Evolutionary conservation across 805 yeast species (phyloP), one percentile per base, ranked within the genome.

Genomic region (Brettanomyces naardenensis): DNA sequence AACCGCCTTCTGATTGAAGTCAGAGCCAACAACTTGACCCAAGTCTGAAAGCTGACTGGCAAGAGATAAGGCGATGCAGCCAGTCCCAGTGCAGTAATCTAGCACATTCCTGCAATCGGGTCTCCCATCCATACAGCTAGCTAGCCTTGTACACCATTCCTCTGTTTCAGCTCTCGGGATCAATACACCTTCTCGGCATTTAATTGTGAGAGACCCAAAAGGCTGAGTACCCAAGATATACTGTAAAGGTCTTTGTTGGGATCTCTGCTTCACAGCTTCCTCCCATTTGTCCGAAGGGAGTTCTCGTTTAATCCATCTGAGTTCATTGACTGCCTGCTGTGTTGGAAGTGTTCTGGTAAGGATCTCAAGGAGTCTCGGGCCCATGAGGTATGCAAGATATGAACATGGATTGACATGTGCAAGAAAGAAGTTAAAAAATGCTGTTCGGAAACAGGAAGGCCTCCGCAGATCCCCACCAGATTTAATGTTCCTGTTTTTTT

Each of bases 101-200:
- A 82, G 44, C 3, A 29, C 15, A n/a, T 39, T 23, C 11, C 39
- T 11, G 19, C 31, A 7, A 19, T 14, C 28, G 18, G 20, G 20
- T 4, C 35, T 37, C 6, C 20, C 27, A 10, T 9, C 17, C 14
- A 48, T 34, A 1, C 51, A 36, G 6, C 42, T 21, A 6, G 63
- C 57, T 17, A 82, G 53, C 38, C 66, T 67, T 21, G 62, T 26
- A 7, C 72, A 64, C 97, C 97, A 90, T 51, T 87, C 95, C 55
- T 90, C 97, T 0, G 98, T 90, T 54, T 90, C 98, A 82, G 90
- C 79, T 35, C 98, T 61, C 0, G 98, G 97, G 20, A 90, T 89
- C 42, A 90, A 61, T 2, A 87, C 97, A 0, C 77, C 77, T 1
- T 62, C 64, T 21, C 58, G 49, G 49, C 95, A 85, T 19, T 49